These are phyloP conservation scores for Kwoniella dejecticola DNA, from an alignment of 768 basidiomycete genomes.

Conservation along the genomic window DNA sequence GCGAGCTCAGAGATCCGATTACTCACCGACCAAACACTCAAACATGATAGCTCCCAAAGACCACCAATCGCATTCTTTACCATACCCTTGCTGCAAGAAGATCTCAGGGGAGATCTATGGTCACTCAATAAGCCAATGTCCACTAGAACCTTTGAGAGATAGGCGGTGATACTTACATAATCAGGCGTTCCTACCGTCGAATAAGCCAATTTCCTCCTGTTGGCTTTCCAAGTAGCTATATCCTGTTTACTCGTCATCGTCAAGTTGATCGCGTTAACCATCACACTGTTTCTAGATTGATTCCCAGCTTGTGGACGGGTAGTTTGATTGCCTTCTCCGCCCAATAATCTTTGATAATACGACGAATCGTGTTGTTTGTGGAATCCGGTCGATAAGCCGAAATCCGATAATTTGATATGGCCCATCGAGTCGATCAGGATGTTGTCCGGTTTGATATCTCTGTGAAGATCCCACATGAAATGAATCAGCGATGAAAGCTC, in stretches of 20 bases:
- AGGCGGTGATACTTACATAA: conserved; percentile 57
- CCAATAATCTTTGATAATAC: conserved; percentile 88
- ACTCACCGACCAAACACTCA: conserved; percentile 81
- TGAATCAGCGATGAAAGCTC: too few species aligned
- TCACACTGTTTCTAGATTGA: conserved; percentile 81
- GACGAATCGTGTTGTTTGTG: conserved; percentile 96
- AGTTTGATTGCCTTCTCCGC: conserved; percentile 62
- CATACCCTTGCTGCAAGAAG: conserved; percentile 95
- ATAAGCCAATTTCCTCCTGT: conserved; percentile 93
- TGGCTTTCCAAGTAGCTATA: conserved; percentile 99
- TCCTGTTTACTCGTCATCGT: conserved; percentile 82
- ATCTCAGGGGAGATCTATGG: conserved; percentile 85
- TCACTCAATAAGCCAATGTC: neutral
- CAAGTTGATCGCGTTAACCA: conserved; percentile 94
- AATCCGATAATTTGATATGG: conserved; percentile 96
- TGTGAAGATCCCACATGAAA: conserved; percentile 51
- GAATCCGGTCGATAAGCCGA: conserved; percentile 98
- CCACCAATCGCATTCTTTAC: conserved; percentile 99
- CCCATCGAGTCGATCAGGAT: conserved; percentile 97
- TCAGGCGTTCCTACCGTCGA: conserved; percentile 98
- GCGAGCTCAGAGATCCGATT: too few species aligned
- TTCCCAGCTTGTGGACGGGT: conserved; percentile 44
- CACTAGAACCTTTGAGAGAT: neutral
- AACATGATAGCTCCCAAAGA: conserved; percentile 98
- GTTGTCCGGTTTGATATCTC: conserved; percentile 99